These are phyloP conservation scores for Crassisporium funariophilum DNA, from an alignment of 768 basidiomycete species.

Conservation along the genomic window DNA sequence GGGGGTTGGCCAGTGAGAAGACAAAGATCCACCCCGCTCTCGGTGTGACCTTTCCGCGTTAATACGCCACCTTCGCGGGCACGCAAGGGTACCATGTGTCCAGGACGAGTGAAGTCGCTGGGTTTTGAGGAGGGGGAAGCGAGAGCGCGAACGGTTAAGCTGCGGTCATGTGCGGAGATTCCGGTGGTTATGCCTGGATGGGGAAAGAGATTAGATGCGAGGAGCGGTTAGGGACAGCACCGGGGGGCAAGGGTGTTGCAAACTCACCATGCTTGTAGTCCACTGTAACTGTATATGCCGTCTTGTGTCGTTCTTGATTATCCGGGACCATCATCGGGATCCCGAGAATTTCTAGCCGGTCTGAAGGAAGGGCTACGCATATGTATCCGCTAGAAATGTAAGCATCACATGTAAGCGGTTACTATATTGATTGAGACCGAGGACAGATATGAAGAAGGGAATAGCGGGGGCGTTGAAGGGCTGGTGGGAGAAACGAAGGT, in stretches of 20 bases:
- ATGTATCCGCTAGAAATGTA: slow-evolving; percentile 77
- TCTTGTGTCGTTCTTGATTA: slow-evolving; percentile 89
- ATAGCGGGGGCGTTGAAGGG: neutral
- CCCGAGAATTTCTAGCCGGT: slow-evolving; percentile 73
- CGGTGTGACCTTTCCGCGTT: slow-evolving; percentile 91
- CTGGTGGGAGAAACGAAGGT: slow-evolving; percentile 3
- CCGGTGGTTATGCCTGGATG: slow-evolving; percentile 85
- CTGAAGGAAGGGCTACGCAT: slow-evolving; percentile 80
- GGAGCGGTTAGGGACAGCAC: slow-evolving; percentile 6
- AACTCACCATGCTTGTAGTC: slow-evolving; percentile 89
- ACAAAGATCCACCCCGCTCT: slow-evolving; percentile 88
- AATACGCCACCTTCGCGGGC: slow-evolving; percentile 85
- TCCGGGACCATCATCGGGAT: slow-evolving; percentile 94
- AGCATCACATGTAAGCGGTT: slow-evolving; percentile 27
- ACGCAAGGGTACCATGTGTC: slow-evolving; percentile 93
- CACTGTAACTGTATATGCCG: slow-evolving; percentile 94
- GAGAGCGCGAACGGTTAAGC: slow-evolving; percentile 82
- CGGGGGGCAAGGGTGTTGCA: slow-evolving; percentile 11
- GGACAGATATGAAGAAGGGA: slow-evolving; percentile 11
- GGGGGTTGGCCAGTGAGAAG: slow-evolving; percentile 64
- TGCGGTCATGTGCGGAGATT: slow-evolving; percentile 95
- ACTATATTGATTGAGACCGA: slow-evolving; percentile 12
- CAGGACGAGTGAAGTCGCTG: slow-evolving; percentile 86
- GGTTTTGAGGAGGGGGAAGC: slow-evolving; percentile 58
- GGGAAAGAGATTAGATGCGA: slow-evolving; percentile 13